Base-by-base conservation (phyloP, 2,329 filamentous ascomycete genomes). In the Epichloe typhina region DNA sequence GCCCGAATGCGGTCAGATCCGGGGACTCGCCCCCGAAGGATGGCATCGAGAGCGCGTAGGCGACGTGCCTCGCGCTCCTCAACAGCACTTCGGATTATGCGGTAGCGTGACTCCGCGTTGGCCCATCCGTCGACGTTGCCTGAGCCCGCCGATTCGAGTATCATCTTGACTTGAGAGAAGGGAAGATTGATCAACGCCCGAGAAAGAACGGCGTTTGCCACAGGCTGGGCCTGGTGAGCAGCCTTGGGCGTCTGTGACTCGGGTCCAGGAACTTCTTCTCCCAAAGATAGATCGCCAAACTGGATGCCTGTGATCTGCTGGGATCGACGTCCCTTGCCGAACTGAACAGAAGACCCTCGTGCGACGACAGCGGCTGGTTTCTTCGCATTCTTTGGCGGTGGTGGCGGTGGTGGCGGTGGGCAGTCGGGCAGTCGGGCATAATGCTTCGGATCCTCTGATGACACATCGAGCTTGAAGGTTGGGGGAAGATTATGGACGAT, bases 131-230 rank as follows among this genome's bases (percentile, higher is more conserved):
- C 69, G 33, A 69, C 66, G 43, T 69, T 69, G 41, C 76, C 77
- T 8, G 82, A 71, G 26, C 72, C 72, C 6, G 59, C 55, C 47
- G 80, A 79, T 57, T 85, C 82, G 36, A 89, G 70, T 2, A 87
- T 66, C 53, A 74, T 73, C 64, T 84, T 82, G 23, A 90, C 70
- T 31, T 83, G 69, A 13, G 75, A 69, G 56, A 85, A 86, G 0
- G 86, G 86, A 5, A 89, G 67, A 40, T 86, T 86, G 49, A 88
- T 67, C 2, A 90, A 69, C 21, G 87, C 69, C 31, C 77, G 80
- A 0, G 86, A 88, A 5, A 89, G 67, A 0, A 75, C 65, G 0
- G 71, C 70, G 23, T 74, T 72, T 33, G 72, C 65, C 23, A 59
- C 58, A 12, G 62, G 62, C 21, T 59, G 61, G 19, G 57, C 57